Conservation (phyloP, 202 grass and related monocot genomes). For the Dendrocalamus latiflorus region DNA sequence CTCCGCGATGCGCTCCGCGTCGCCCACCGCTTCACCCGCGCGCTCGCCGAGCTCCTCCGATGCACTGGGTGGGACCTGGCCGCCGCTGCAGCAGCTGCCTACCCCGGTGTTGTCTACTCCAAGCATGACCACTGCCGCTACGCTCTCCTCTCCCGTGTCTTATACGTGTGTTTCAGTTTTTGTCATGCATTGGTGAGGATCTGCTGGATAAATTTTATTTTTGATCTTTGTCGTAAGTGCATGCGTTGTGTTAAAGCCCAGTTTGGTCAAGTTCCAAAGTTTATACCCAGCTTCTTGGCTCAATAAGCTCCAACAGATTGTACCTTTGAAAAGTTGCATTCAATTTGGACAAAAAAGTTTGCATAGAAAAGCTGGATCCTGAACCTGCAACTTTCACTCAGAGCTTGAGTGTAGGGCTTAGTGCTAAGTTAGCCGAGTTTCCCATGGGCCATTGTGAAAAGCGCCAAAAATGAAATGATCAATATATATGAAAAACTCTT, state of each 20-base stretch:
- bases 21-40: too few relatives aligned
- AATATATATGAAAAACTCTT: background rate
- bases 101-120: too few relatives aligned
- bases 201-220: background rate
- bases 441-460: background rate
- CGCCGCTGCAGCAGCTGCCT: too few relatives aligned
- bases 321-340: background rate
- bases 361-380: background rate
- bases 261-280: background rate
- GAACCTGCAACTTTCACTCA: background rate
- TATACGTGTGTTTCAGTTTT: background rate
- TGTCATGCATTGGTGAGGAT: background rate
- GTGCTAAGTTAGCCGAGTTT: background rate
- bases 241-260: background rate
- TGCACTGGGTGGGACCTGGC: too few relatives aligned
- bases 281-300: background rate
- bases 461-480: background rate
- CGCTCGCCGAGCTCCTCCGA: too few relatives aligned
- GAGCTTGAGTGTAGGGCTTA: conserved; percentile 5
- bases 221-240: background rate
- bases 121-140: too few relatives aligned
- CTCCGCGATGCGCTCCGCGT: too few relatives aligned
- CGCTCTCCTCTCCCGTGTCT: too few relatives aligned
- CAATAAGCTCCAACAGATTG: background rate
- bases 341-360: background rate